Evolutionary conservation across 345 rosid genomes (phyloP), one percentile per base, ranked within the genome.

Genomic region (Eucalyptus marginata): DNA sequence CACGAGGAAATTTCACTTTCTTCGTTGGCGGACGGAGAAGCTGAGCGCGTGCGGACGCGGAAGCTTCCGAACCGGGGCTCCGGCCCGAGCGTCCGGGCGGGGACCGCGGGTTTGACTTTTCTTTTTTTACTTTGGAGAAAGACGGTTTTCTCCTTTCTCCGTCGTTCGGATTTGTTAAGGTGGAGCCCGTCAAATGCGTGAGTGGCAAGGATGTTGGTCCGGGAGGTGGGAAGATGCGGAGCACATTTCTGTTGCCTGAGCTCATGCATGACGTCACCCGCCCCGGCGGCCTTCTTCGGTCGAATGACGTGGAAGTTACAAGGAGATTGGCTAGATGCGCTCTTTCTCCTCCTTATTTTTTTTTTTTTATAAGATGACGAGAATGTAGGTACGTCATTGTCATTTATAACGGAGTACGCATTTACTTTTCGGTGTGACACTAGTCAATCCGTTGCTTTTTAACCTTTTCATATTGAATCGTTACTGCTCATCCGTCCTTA

Each of bases 111-210:
- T 36, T 76, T 76, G 83, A 76, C 83, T 16, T 18, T 27, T 27
- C 15, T 59, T 59, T 13, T 13, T 3, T 0, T 6, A 10, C 4
- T 5, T 10, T 10, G 7, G 13, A 2, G 46, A 20, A 36, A 20
- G 14, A 10, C 47, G 83, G 22, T 18, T 36, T 10, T 31, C 43
- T 31, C 18, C 13, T 18, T 5, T 3, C 12, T 66, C 18, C 2
- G 24, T 16, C 5, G 33, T 68, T 33, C 43, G 22, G 22, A 33
- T 33, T 33, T 20, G 80, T 36, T 36, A 36, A 36, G 83, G 83
- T 36, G 83, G 27, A 10, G 6, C 47, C 24, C 83, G 83, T 76
- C 27, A 11, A 20, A 5, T 36, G 7, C 83, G 83, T 36, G 83
- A 0, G 83, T 76, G 47, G 83, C 27, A 44, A 20, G 27, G 24